Evolutionary conservation across 352 stramenopile species (phyloP), one percentile per base, ranked within the genome.

Genomic region (Pythium aquatile): DNA sequence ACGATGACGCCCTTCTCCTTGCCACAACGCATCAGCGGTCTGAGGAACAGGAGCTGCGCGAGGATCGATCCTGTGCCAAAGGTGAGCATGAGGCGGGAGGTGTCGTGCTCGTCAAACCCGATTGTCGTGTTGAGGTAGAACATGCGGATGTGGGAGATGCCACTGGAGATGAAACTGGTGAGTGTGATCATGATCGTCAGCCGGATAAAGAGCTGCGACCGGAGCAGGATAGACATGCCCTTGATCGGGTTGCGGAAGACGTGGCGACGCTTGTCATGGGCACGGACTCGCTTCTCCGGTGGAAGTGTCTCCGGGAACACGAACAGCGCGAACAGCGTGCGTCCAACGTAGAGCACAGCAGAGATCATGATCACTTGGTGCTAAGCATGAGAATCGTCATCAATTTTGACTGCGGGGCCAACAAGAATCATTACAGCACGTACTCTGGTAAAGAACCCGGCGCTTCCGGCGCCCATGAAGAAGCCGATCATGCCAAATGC

Each of bases 41-140:
- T 85, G n/a, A 93, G 76, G 14, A 90, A 39, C n/a, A 90, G 20
- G 26, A 66, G 52, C 48, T 93, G 84, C 5, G 81, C 76, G 14
- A 88, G 13, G 40, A 93, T 81, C 13, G 81, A 85, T 30, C 72
- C 55, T 8, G 87, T 55, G 0, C 85, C 85, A 29, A 78, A 76
- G 6, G 85, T 16, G 8, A 93, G 66, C 74, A 91, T 87, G 16
- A 91, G 55, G 1, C 72, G 75, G 4, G 81, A 74, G 2, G 78
- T 83, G 54, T 87, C 79, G 46, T 88, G 83, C 56, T 87, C 80
- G 49, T 90, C 58, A 63, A 91, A 91, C 5, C 78, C 80, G 17
- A 91, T 70, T 2, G 84, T 70, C 17, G 76, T 91, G 80, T 93
- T 93, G 14, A 93, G 70, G 63, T 82, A 91, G 69, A 89, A 93